Percentiles rank a stretch among this genome's conserved stretches.
Evolutionary conservation across 1,284 basidiomycete species (phyloP).

Genomic region (Puccinia sorghi): DNA sequence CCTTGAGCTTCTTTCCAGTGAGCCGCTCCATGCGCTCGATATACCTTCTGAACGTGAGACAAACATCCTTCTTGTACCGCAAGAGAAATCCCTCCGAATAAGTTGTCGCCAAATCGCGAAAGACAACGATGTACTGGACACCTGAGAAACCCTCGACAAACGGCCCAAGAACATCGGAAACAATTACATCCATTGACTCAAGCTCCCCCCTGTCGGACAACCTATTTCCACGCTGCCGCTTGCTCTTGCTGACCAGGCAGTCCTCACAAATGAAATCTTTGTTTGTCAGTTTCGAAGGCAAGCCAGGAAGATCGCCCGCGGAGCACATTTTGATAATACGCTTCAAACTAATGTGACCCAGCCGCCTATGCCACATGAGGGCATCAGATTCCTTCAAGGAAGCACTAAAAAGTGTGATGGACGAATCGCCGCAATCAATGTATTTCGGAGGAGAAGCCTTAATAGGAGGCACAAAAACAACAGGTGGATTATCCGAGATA

Average conservation of each 20-base stretch:
- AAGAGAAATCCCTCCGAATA: slow-evolving; percentile 10
- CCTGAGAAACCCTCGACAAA: slow-evolving; percentile 2
- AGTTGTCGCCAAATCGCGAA: slow-evolving; percentile 4
- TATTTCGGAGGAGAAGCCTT: too few species aligned
- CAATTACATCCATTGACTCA: slow-evolving; percentile 1
- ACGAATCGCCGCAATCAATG: not conserved
- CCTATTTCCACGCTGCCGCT: not conserved
- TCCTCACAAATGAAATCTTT: too few species aligned
- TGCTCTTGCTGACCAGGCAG: too few species aligned
- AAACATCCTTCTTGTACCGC: not conserved
- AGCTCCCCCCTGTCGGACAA: not conserved
- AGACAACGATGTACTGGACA: not conserved
- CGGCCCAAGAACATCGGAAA: slow-evolving; percentile 10
- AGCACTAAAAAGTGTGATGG: not conserved
- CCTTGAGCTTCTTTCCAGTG: not conserved
- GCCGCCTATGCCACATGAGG: not conserved
- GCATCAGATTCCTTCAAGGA: not conserved
- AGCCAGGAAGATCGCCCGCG: not conserved
- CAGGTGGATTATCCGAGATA: too few species aligned
- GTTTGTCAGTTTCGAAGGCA: not conserved
- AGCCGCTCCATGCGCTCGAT: not conserved
- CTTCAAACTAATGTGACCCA: not conserved
- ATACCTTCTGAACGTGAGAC: not conserved
- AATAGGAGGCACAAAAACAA: not conserved
- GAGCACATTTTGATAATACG: not conserved